Conservation (phyloP, 2,329 filamentous ascomycete species). For the Pestalotiopsis sp. region DNA sequence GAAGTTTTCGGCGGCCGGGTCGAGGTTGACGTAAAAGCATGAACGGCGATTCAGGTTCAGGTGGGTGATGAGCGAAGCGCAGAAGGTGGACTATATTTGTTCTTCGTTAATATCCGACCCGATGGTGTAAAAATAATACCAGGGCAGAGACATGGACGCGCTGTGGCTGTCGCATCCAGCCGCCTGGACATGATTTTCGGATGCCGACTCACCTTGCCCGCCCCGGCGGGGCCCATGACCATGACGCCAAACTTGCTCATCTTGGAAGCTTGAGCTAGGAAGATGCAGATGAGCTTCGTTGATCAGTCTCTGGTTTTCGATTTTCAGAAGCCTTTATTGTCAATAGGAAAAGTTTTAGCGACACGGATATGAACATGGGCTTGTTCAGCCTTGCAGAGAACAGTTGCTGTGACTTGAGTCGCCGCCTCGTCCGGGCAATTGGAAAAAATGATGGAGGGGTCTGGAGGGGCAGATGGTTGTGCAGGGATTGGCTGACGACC, state of each 20-base stretch:
- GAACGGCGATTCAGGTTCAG: slow-evolving; percentile 89
- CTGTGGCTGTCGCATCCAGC: background rate
- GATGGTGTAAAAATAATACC: slow-evolving; percentile 9
- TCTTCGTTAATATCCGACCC: slow-evolving; percentile 10
- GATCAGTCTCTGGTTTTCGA: background rate
- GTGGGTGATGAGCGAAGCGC: slow-evolving; percentile 88
- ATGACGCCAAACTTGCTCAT: slow-evolving; percentile 96
- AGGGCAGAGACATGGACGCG: background rate
- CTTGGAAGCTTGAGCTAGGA: background rate
- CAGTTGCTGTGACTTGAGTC: background rate
- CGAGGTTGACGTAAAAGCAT: slow-evolving; percentile 97
- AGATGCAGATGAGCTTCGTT: background rate
- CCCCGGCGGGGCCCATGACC: slow-evolving; percentile 94
- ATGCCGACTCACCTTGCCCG: slow-evolving; percentile 71
- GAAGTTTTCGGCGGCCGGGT: slow-evolving; percentile 92
- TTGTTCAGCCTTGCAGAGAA: slow-evolving; percentile 1
- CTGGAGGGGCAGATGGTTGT: background rate
- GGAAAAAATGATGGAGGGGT: slow-evolving; percentile 3
- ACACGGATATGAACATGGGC: background rate
- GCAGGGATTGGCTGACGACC: background rate
- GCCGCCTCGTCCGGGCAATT: slow-evolving; percentile 2
- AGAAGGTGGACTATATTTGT: slow-evolving; percentile 80
- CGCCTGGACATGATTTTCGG: slow-evolving; percentile 16
- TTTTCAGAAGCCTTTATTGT: background rate
- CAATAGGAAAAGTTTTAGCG: background rate